A percentile compares a stretch with the other conserved stretches of the same genome.
These are phyloP conservation scores for Salix viminalis DNA, from an alignment of 345 rosid genomes.

Conservation along the genomic window DNA sequence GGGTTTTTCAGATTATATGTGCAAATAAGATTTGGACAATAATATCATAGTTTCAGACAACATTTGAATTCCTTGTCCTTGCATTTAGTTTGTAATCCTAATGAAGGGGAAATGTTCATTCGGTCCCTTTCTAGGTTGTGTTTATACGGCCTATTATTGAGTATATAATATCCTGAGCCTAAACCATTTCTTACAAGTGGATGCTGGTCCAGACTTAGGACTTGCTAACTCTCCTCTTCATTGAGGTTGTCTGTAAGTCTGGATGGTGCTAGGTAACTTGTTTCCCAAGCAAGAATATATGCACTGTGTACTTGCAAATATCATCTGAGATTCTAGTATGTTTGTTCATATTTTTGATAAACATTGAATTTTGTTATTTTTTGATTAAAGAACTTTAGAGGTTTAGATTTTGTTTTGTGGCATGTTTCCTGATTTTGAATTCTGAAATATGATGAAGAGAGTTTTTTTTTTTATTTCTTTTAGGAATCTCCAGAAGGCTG, in stretches of 20 bases:
- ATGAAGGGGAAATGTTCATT: too few species aligned
- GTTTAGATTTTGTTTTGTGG: neutral
- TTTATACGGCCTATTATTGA: too few species aligned
- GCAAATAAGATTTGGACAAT: too few species aligned
- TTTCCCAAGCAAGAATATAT: neutral
- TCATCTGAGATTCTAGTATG: too few species aligned
- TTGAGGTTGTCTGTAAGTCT: neutral
- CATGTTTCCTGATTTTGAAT: neutral
- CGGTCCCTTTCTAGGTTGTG: too few species aligned
- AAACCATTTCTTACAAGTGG: neutral
- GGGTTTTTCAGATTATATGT: too few species aligned
- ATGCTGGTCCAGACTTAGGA: neutral
- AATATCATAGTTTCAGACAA: too few species aligned
- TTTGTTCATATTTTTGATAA: neutral
- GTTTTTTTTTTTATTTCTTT: slow-evolving; percentile 1
- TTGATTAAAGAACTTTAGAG: neutral
- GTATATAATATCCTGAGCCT: neutral
- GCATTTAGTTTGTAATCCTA: too few species aligned
- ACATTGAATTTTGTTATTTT: neutral
- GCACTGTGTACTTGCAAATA: neutral
- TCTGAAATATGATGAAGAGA: neutral
- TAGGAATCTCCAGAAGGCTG: slow-evolving; percentile 70
- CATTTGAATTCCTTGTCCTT: too few species aligned
- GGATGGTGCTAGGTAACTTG: neutral
- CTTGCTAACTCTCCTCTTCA: neutral